Conservation (phyloP, 2,329 filamentous ascomycete genomes). For the Trichophyton equinum region DNA sequence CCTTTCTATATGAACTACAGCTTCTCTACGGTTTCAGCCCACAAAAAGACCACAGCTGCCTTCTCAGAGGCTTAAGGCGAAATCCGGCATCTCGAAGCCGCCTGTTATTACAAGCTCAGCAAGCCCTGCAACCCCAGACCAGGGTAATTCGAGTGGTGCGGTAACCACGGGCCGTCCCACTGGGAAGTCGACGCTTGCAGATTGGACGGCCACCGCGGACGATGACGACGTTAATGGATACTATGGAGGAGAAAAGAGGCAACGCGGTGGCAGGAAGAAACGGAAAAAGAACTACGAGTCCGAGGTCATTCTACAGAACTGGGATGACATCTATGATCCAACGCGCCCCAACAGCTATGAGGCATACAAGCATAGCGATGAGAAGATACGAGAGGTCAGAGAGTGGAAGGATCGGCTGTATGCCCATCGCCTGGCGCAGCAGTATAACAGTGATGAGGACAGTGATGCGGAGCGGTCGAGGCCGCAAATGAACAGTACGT, state of each 20-base stretch:
- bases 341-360: slow-evolving; percentile 70
- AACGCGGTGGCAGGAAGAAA: slow-evolving; percentile 66
- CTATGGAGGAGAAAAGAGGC: slow-evolving; percentile 54
- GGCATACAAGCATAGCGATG: slow-evolving; percentile 72
- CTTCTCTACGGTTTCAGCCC: slow-evolving; percentile 72
- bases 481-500: slow-evolving; percentile 37
- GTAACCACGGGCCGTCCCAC: slow-evolving; percentile 32
- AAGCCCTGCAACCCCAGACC: slow-evolving; percentile 1
- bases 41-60: slow-evolving; percentile 63
- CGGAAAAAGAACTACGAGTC: slow-evolving; percentile 56
- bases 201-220: slow-evolving; percentile 67
- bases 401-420: slow-evolving; percentile 81
- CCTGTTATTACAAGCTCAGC: slow-evolving; percentile 10
- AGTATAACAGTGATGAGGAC: slow-evolving; percentile 33
- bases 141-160: slow-evolving; percentile 18
- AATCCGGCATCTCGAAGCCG: slow-evolving; percentile 46
- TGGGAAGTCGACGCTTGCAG: slow-evolving; percentile 58
- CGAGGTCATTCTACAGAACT: slow-evolving; percentile 50
- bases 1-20: slow-evolving; percentile 23
- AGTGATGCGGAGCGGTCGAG: slow-evolving; percentile 37
- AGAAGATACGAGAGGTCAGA: slow-evolving; percentile 63
- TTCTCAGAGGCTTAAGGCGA: slow-evolving; percentile 49
- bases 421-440: slow-evolving; percentile 48
- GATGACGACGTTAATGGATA: slow-evolving; percentile 62
- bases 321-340: slow-evolving; percentile 87